Evolutionary conservation across 2,329 filamentous ascomycete species (phyloP), one percentile per base, ranked within the genome.

Genomic region (Aspergillus ustus): DNA sequence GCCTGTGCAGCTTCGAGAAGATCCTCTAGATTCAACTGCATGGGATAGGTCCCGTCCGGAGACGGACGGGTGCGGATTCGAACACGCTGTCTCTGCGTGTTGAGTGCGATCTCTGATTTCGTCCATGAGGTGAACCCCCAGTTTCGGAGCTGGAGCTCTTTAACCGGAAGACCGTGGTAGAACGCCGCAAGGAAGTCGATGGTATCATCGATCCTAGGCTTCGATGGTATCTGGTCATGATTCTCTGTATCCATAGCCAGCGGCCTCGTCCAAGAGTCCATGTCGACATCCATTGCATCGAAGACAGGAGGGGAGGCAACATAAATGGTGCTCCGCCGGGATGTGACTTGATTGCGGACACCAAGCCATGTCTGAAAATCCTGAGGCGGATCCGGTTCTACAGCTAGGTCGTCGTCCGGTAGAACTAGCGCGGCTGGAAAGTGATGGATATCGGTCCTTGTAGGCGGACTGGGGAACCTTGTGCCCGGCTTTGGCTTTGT

Each of bases 391-490:
- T 81, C 75, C 1, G 84, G 82, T 43, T 89, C 83, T 43, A 79
- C 73, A 1, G 83, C 81, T 1, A 90, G 77, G 19, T 85, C 84
- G 68, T 90, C 87, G 3, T 77, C 80, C 0, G 87, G 87, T 0
- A 90, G 74, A 0, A 89, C 76, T 7, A 90, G 70, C 0, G 87
- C 86, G 0, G 78, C 84, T 0, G 87, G 87, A 63, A 88, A 90
- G 0, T 77, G 57, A 4, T 67, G 68, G 1, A 64, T 43, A 45
- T 66, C 31, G 3, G 59, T 45, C 34, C 17, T 31, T 22, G 52
- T 22, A 3, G 53, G 19, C 6, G 52, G 44, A 52, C 52, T 20
- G 3, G 52, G 22, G 17, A 28, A 25, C 8, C 48, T 40, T 45
- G 34, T 15, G 6, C 34, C 11, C 3, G 34, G 34, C 5, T 15